Evolutionary conservation across 306 rosid species (phyloP), one percentile per base, ranked within the genome.

Genomic region (Mimosa pudica): DNA sequence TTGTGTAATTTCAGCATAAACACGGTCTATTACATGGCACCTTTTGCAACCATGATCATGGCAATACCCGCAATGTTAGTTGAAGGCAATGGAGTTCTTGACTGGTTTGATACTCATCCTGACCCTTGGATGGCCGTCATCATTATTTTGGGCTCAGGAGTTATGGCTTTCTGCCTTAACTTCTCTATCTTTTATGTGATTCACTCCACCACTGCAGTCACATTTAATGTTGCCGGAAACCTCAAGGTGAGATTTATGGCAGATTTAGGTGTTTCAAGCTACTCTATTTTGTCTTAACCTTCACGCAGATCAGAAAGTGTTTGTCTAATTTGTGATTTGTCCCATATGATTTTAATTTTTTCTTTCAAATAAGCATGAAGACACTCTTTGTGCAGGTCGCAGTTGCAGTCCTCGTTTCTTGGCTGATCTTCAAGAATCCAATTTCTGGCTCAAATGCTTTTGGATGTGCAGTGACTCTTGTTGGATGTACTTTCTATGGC

Each of bases 21-120:
- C 86, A 94, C 98, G 32, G 98, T 94, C 81, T 92, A 90, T 88
- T 92, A 94, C 88, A 94, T 94, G 98, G 97, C 98, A 24, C 98
- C 98, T 82, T 94, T 88, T 74, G 98, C 98, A 12, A 94, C 98
- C 81, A 88, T 94, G 97, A 94, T 94, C 87, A 82, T 92, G 97
- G 97, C 90, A 10, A 75, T 89, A 77, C 98, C 98, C 55, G 98
- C 98, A 42, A 2, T 86, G 85, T 85, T 94, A 74, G 94, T 94
- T 5, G 98, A 94, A 89, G 98, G 98, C 76, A 87, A 81, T 82
- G 98, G 98, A 77, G 83, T 94, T 75, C 68, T 88, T 54, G 91
- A 92, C 66, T 94, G 98, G 98, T 77, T 92, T 76, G 81, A 84
- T 77, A 88, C 91, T 54, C 94, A 92, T 82, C 82, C 87, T 67